These are phyloP conservation scores for Kodamaea sp. DNA, from an alignment of 1,139 yeast genomes.

Conservation along the genomic window DNA sequence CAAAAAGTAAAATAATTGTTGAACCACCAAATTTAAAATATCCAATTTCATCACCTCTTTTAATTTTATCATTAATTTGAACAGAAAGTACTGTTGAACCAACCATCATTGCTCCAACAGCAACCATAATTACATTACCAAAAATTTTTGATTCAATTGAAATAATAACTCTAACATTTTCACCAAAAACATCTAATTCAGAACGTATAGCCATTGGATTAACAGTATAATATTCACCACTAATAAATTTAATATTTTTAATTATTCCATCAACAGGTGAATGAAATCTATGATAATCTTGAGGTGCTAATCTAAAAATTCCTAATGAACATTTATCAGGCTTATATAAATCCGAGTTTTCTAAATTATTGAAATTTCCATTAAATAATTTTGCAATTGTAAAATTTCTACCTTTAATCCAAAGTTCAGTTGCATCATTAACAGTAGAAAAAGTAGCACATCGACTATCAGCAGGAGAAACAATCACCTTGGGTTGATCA, in stretches of 20 bases:
- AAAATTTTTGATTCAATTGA: slow-evolving; percentile 72
- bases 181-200: slow-evolving; percentile 87
- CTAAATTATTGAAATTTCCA: slow-evolving; percentile 50
- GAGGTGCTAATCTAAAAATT: slow-evolving; percentile 89
- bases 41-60: slow-evolving; percentile 82
- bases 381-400: slow-evolving; percentile 63
- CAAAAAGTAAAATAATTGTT: slow-evolving; percentile 62
- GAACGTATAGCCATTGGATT: slow-evolving; percentile 96
- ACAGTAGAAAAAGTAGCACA: slow-evolving; percentile 67
- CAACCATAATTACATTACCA: slow-evolving; percentile 73
- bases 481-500: slow-evolving; percentile 45
- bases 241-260: slow-evolving; percentile 62
- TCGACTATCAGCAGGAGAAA: slow-evolving; percentile 88
- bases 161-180: slow-evolving; percentile 73
- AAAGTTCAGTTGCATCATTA: slow-evolving; percentile 63
- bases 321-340: slow-evolving; percentile 58
- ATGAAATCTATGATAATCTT: slow-evolving; percentile 94
- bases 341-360: slow-evolving; percentile 36
- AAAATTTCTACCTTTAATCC: slow-evolving; percentile 89
- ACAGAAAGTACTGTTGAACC: slow-evolving; percentile 80
- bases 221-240: slow-evolving; percentile 92
- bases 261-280: slow-evolving; percentile 76
- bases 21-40: slow-evolving; percentile 96
- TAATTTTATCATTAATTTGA: slow-evolving; percentile 53
- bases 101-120: slow-evolving; percentile 99